Evolutionary conservation across 1,139 yeast species (phyloP).

Genomic region (Yamadazyma spencermartinsiae): DNA sequence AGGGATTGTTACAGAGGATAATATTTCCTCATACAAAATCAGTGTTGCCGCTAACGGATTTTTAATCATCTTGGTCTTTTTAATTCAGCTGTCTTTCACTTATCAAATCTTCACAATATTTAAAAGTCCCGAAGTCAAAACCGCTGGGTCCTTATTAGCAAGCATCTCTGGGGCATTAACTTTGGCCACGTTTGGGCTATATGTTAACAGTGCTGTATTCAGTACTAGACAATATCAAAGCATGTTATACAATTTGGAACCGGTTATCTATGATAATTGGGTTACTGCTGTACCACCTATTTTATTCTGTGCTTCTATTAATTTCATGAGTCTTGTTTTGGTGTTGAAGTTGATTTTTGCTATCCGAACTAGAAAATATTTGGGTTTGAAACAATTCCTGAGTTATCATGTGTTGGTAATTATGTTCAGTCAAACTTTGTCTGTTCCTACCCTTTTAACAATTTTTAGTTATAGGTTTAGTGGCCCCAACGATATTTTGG

Average conservation of each 20-base stretch:
- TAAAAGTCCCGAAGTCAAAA: constrained; percentile 48
- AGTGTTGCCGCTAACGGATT: constrained; percentile 62
- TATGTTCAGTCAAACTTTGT: constrained; percentile 79
- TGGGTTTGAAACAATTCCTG: constrained; percentile 82
- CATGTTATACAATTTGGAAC: constrained; percentile 13
- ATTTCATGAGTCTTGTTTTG: constrained; percentile 59
- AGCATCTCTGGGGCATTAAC: constrained; percentile 44
- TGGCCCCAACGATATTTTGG: constrained; percentile 17
- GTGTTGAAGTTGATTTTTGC: constrained; percentile 65
- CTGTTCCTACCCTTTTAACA: constrained; percentile 72
- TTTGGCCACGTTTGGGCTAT: constrained; percentile 51
- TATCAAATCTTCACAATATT: constrained; percentile 74
- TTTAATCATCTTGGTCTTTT: constrained; percentile 56
- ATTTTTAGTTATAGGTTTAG: constrained; percentile 45
- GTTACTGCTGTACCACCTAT: constrained; percentile 54
- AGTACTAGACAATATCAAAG: constrained; percentile 16
- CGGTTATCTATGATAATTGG: constrained; percentile 22
- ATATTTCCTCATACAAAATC: constrained; percentile 27
- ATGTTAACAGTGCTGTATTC: constrained; percentile 38
- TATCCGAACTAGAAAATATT: constrained; percentile 63
- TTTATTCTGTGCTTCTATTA: constrained; percentile 67
- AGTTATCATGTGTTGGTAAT: constrained; percentile 77
- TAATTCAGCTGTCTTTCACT: constrained; percentile 64
- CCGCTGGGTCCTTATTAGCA: constrained; percentile 41
- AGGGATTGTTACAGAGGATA: constrained; percentile 30